Evolutionary conservation across 177 flowering plant genomes (phyloP).

Genomic region (Tripterygium wilfordii): DNA sequence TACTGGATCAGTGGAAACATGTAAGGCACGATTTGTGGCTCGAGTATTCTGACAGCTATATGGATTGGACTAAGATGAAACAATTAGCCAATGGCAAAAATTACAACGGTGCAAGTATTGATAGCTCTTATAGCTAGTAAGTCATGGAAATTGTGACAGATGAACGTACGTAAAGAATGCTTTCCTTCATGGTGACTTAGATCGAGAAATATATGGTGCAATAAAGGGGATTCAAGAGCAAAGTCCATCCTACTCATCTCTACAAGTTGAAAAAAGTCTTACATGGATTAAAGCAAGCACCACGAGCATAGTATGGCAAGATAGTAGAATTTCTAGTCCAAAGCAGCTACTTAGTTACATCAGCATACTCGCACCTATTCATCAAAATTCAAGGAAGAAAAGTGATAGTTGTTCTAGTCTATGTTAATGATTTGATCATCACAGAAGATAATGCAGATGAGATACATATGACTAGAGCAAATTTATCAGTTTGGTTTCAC

Average conservation of each 20-base stretch:
- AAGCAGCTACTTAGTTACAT: neutral
- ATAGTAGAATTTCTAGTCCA: slow-evolving; percentile 5
- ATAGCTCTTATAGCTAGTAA: neutral
- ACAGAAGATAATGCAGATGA: slow-evolving; percentile 2
- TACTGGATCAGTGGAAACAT: no score
- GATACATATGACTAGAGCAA: neutral
- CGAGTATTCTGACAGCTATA: no score
- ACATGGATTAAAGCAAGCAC: no score
- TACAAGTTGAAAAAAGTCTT: no score
- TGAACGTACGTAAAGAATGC: slow-evolving; percentile 1
- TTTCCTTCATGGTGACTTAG: neutral
- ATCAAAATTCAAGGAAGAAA: neutral
- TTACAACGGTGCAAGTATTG: slow-evolving; percentile 9
- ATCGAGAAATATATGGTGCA: slow-evolving; percentile 15
- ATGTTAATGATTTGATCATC: slow-evolving; percentile 16
- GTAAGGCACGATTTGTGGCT: no score
- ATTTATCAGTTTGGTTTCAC: slow-evolving; percentile 7
- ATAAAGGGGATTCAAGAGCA: slow-evolving; percentile 2
- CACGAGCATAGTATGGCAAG: slow-evolving; percentile 20
- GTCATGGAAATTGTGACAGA: neutral
- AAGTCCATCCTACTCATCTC: neutral
- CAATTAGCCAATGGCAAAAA: slow-evolving; percentile 18
- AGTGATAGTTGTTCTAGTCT: neutral
- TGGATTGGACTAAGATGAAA: slow-evolving; percentile 24
- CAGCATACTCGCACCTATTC: slow-evolving; percentile 9